Evolutionary conservation across 2,329 filamentous ascomycete genomes (phyloP).

Genomic region (Graphiopsis chlorocephala): DNA sequence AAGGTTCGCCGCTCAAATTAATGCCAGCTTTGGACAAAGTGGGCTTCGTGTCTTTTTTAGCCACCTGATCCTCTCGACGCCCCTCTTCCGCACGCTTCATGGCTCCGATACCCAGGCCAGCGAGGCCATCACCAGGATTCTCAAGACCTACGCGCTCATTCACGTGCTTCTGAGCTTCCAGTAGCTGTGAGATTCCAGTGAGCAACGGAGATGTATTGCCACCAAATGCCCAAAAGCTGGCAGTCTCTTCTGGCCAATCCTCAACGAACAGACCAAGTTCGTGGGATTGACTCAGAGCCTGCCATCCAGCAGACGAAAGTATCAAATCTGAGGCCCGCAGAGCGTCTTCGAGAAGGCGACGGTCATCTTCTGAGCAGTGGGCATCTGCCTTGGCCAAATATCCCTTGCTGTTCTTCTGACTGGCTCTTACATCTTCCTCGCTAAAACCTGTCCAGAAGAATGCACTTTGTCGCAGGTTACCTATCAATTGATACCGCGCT

Average conservation of each 20-base stretch:
- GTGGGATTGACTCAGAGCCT: slow-evolving; percentile 65
- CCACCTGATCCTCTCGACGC: slow-evolving; percentile 23
- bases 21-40: slow-evolving; percentile 38
- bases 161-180: slow-evolving; percentile 56
- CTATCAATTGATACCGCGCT: slow-evolving; percentile 65
- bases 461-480: slow-evolving; percentile 76
- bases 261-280: slow-evolving; percentile 74
- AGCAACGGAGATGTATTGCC: slow-evolving; percentile 45
- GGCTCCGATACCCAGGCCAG: slow-evolving; percentile 31
- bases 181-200: slow-evolving; percentile 56
- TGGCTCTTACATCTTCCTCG: slow-evolving; percentile 58
- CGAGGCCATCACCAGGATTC: slow-evolving; percentile 33
- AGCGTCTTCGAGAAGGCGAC: slow-evolving; percentile 58
- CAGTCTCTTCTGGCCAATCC: slow-evolving; percentile 62
- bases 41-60: slow-evolving; percentile 20
- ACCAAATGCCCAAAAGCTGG: slow-evolving; percentile 65
- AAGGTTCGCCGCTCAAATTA: slow-evolving; percentile 37
- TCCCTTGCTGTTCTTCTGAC: slow-evolving; percentile 62
- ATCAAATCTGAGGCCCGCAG: slow-evolving; percentile 64
- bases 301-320: slow-evolving; percentile 61
- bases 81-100: slow-evolving; percentile 22
- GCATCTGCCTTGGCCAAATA: slow-evolving; percentile 66
- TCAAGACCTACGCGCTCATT: slow-evolving; percentile 32
- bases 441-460: slow-evolving; percentile 84
- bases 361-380: slow-evolving; percentile 60